Conservation (phyloP, 768 basidiomycete genomes). For the Boletus pseudopeckii region DNA sequence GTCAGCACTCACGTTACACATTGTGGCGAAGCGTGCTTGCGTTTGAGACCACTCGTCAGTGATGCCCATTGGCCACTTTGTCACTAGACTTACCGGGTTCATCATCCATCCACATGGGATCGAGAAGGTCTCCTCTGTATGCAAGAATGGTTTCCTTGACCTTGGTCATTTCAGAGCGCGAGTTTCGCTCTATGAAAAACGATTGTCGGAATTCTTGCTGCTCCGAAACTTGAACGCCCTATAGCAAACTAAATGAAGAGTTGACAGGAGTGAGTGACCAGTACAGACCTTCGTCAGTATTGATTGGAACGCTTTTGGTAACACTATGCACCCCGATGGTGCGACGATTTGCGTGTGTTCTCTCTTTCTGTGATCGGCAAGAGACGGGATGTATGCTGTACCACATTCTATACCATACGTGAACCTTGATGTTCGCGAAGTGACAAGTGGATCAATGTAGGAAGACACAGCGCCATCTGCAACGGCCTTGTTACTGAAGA, state of each 20-base stretch:
- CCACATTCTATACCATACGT: constrained; percentile 37
- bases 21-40: constrained; percentile 3
- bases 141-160: constrained; percentile 6
- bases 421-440: constrained; percentile 39
- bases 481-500: constrained; percentile 42
- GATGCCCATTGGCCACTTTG: too few species aligned
- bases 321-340: constrained; percentile 24
- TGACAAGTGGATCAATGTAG: constrained; percentile 45
- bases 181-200: neutral
- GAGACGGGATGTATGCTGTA: constrained; percentile 23
- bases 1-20: constrained; percentile 13
- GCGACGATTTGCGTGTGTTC: constrained; percentile 14
- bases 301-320: constrained; percentile 35
- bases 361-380: constrained; percentile 38
- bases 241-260: neutral
- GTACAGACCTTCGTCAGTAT: constrained; percentile 33
- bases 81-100: constrained; percentile 7
- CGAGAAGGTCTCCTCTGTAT: constrained; percentile 8
- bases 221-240: constrained; percentile 19
- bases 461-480: constrained; percentile 45
- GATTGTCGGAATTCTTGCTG: constrained; percentile 18
- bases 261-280: accelerated
- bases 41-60: neutral
- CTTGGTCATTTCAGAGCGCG: neutral
- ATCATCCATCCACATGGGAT: constrained; percentile 13